Conservation (phyloP, 2,329 filamentous ascomycete genomes). For the Xylaria sp. region DNA sequence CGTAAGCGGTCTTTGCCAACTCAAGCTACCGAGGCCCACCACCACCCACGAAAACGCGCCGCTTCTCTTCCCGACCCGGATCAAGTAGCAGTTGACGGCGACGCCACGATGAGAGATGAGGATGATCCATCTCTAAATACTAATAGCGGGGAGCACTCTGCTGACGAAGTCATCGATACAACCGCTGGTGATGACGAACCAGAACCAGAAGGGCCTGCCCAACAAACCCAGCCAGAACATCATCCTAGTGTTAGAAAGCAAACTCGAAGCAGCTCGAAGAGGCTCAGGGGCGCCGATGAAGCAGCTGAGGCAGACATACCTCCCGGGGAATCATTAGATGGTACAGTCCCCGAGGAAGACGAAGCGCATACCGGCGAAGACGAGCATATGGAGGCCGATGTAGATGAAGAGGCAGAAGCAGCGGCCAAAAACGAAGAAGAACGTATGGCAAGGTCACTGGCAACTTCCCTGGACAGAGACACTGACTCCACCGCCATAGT, state of each 20-base stretch:
- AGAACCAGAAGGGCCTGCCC: constrained; percentile 38
- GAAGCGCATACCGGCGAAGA: constrained; percentile 63
- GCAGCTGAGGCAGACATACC: constrained; percentile 37
- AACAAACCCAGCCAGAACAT: constrained; percentile 42
- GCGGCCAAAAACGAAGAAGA: constrained; percentile 73
- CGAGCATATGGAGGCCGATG: constrained; percentile 64
- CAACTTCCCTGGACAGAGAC: constrained; percentile 25
- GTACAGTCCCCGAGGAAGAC: constrained; percentile 54
- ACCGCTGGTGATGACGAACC: constrained; percentile 40
- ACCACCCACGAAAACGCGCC: constrained; percentile 45
- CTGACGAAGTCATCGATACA: constrained; percentile 46
- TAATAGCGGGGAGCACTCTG: constrained; percentile 49
- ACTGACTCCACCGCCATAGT: constrained; percentile 63
- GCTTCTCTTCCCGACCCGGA: constrained; percentile 41
- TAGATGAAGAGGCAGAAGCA: constrained; percentile 69
- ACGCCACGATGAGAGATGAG: constrained; percentile 51
- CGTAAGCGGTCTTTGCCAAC: constrained; percentile 49
- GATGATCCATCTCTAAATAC: constrained; percentile 48
- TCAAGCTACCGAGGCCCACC: constrained; percentile 41
- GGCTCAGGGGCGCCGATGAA: constrained; percentile 47
- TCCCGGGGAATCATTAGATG: constrained; percentile 50
- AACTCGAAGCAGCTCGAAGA: constrained; percentile 52
- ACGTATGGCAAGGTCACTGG: constrained; percentile 56
- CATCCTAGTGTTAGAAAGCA: constrained; percentile 46
- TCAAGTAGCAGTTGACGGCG: constrained; percentile 49